Conservation (phyloP, 225 moss, liverwort and hornwort genomes). For the Anthoceros angustus region DNA sequence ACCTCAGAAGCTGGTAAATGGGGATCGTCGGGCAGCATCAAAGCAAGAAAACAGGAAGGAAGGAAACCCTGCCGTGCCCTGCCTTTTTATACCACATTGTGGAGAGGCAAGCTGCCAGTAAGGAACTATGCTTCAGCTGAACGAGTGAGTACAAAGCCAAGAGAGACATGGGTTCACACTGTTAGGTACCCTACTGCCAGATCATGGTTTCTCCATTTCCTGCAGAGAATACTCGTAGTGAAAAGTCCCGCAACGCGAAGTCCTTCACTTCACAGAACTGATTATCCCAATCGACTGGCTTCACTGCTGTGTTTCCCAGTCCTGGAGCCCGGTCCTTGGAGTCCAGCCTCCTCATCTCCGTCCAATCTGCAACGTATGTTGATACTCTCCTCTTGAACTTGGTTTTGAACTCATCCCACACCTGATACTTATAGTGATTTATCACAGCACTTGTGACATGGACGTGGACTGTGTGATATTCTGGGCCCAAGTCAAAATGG, state of each 20-base stretch:
- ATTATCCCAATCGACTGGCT: neutral
- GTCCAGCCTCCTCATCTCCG: neutral
- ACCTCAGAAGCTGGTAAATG: too few species aligned
- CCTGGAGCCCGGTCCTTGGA: neutral
- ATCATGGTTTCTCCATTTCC: neutral
- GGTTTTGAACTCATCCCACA: constrained; percentile 1
- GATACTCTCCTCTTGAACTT: neutral
- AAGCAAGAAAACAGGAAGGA: too few species aligned
- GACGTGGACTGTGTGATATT: constrained; percentile 11
- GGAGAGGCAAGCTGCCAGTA: too few species aligned
- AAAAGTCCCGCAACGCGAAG: neutral
- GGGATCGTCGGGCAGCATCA: too few species aligned
- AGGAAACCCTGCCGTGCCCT: too few species aligned
- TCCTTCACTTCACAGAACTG: neutral
- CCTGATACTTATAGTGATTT: constrained; percentile 41
- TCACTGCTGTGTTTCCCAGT: neutral
- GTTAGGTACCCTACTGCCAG: neutral
- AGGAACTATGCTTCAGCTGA: too few species aligned
- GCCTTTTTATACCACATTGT: too few species aligned
- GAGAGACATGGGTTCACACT: neutral
- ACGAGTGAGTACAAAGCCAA: too few species aligned
- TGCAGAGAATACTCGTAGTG: neutral
- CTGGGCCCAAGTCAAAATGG: constrained; percentile 20
- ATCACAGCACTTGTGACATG: constrained; percentile 13
- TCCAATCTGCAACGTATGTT: neutral